Evolutionary conservation across 192 early-diverging fungal species (phyloP).

Genomic region (Gonapodya sp.): DNA sequence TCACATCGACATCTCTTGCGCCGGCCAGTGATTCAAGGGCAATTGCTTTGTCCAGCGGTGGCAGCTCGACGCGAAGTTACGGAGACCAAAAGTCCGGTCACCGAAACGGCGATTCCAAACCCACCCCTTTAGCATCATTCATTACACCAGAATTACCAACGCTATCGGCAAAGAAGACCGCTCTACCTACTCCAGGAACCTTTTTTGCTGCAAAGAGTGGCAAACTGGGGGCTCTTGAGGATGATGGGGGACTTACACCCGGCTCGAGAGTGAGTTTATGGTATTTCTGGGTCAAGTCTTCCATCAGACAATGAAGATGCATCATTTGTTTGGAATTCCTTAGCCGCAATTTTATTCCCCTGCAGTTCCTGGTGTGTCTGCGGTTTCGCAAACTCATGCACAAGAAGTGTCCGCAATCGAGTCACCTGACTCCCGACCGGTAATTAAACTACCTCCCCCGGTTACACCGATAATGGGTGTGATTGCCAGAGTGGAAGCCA

Average conservation of each 20-base stretch:
- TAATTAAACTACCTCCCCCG: neutral
- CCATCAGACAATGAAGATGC: neutral
- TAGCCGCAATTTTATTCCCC: neutral
- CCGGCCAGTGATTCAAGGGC: neutral
- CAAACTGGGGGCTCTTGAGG: neutral
- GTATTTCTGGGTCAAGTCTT: no score
- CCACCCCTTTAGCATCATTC: neutral
- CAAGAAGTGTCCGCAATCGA: neutral
- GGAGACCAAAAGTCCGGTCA: neutral
- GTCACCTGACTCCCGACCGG: neutral
- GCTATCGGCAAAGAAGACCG: neutral
- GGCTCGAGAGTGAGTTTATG: constrained; percentile 2
- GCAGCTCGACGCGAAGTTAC: no score
- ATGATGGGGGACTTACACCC: neutral
- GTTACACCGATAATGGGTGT: neutral
- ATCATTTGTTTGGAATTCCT: neutral
- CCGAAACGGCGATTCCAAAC: neutral
- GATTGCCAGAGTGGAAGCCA: neutral
- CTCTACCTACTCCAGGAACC: neutral
- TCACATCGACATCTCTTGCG: no score
- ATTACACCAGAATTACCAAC: neutral
- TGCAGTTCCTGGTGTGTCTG: neutral
- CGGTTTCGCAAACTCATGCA: neutral
- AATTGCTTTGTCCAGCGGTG: neutral
- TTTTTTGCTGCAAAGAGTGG: neutral